These are phyloP conservation scores for Tetrapisispora taiwanensis DNA, from an alignment of 805 yeast species.

Conservation along the genomic window DNA sequence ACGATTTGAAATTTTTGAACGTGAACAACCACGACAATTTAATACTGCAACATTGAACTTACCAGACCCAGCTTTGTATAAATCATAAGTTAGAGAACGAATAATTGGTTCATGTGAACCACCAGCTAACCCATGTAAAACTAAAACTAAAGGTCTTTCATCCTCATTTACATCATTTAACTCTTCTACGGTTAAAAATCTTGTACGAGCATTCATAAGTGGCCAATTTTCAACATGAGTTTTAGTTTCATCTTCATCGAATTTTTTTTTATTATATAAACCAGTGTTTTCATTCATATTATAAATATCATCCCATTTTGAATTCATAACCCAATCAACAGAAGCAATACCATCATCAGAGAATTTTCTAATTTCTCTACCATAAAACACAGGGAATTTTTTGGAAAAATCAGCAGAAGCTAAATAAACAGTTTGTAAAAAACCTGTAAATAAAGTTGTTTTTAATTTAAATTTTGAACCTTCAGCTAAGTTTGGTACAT, in stretches of 20 bases:
- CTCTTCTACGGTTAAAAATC: slow-evolving; percentile 43
- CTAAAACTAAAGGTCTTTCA: slow-evolving; percentile 44
- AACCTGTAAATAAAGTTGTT: slow-evolving; percentile 59
- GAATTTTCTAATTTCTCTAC: slow-evolving; percentile 49
- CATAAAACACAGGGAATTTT: slow-evolving; percentile 53
- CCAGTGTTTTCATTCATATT: slow-evolving; percentile 5
- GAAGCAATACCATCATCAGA: slow-evolving; percentile 64
- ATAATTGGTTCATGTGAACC: slow-evolving; percentile 69
- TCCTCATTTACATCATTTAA: slow-evolving; percentile 26
- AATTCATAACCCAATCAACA: slow-evolving; percentile 51
- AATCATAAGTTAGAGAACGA: slow-evolving; percentile 39
- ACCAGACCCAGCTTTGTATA: slow-evolving; percentile 31
- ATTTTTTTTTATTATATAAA: slow-evolving; percentile 18
- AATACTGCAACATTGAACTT: slow-evolving; percentile 49
- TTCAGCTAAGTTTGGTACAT: slow-evolving; percentile 37
- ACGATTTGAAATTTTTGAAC: slow-evolving; percentile 60
- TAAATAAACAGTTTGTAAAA: slow-evolving; percentile 65
- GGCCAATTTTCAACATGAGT: slow-evolving; percentile 45
- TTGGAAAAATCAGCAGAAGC: slow-evolving; percentile 41
- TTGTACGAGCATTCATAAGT: slow-evolving; percentile 55
- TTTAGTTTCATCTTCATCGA: slow-evolving; percentile 25
- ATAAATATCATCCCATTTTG: slow-evolving; percentile 15
- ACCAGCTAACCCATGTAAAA: slow-evolving; percentile 65
- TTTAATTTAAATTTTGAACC: slow-evolving; percentile 44
- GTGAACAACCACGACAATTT: slow-evolving; percentile 66